Base-by-base conservation (phyloP, 768 basidiomycete genomes). In the Auricularia auricula-judae region DNA sequence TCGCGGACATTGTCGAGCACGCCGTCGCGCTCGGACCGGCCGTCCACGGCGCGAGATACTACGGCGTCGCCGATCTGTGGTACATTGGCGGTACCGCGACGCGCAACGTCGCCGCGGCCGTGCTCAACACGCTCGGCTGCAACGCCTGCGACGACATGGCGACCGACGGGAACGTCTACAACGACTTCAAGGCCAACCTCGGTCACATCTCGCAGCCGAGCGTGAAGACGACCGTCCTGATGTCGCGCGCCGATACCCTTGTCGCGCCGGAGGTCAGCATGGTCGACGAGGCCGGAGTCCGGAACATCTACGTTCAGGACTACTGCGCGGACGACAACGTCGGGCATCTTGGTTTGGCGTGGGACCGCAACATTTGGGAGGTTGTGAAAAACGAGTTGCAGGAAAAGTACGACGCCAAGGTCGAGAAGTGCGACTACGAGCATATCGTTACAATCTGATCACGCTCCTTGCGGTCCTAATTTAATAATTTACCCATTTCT, bases 281-380 rank as follows among this genome's bases (percentile, higher is more conserved):
- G 11, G 33, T 59, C 34, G 56, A 59, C 23, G 56, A 59, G 56
- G 23, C 56, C 4, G 56, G 56, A 21, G 56, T 59, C 23, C 56
- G 56, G 23, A 59, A 59, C 56, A 35, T 59, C 56, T 59, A 8
- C 56, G 56, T 59, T 33, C 56, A 59, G 56, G 56, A 59, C 56
- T 35, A 59, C 29, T 59, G 56, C 34, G 56, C 56, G 56, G 29
- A 59, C 16, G 56, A 59, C 56, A 59, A 29, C 7, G 56, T 29
- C 23, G 29, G 34, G 11, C 34, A 59, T 34, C 16, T 34, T 14
- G 34, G 34, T 14, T 33, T 59, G 23, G 56, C 56, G 23, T 35
- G 56, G 56, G 56, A 59, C 56, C 56, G 23, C 23, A 59, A 59
- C 56, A 23, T 59, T 14, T 59, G 56, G 56, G 29, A 5, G 7